These are phyloP conservation scores for Xylaria grammica DNA, from an alignment of 495 filamentous ascomycete species.

Conservation along the genomic window DNA sequence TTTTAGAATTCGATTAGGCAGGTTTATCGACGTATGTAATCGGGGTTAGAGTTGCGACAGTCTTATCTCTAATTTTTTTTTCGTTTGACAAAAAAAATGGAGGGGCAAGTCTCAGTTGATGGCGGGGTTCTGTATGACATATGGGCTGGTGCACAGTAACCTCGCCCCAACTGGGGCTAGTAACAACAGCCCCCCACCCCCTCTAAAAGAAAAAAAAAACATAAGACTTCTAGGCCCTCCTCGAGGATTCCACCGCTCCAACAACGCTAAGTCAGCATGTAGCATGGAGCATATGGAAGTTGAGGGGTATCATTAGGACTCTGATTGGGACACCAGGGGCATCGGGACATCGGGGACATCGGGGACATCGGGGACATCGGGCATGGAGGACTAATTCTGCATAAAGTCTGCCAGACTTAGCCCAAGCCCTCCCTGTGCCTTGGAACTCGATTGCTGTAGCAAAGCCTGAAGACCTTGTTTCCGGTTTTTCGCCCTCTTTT, in stretches of 20 bases:
- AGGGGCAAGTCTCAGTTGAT: conserved; percentile 36
- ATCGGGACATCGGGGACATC: not conserved
- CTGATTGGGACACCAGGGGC: no score
- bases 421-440: conserved; percentile 45
- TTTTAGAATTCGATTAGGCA: not conserved
- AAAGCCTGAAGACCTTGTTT: conserved; percentile 61
- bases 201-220: not conserved
- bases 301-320: not conserved
- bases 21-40: not conserved
- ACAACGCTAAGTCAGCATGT: not conserved
- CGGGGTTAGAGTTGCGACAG: not conserved
- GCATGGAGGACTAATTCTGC: conserved; percentile 41
- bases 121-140: conserved; percentile 39
- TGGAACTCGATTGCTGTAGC: conserved; percentile 45
- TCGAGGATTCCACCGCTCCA: conserved; percentile 22
- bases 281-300: not conserved
- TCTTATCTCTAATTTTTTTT: conserved; percentile 12
- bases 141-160: conserved; percentile 16
- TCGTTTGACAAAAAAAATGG: conserved; percentile 45
- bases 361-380: not conserved
- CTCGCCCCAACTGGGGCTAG: conserved; percentile 28
- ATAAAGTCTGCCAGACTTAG: conserved; percentile 59
- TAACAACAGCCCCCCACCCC: not conserved
- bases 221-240: conserved; percentile 17
- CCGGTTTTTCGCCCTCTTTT: conserved; percentile 58